These are phyloP conservation scores for Paramecium primaurelia DNA, from an alignment of 73 alveolate species.

Conservation along the genomic window DNA sequence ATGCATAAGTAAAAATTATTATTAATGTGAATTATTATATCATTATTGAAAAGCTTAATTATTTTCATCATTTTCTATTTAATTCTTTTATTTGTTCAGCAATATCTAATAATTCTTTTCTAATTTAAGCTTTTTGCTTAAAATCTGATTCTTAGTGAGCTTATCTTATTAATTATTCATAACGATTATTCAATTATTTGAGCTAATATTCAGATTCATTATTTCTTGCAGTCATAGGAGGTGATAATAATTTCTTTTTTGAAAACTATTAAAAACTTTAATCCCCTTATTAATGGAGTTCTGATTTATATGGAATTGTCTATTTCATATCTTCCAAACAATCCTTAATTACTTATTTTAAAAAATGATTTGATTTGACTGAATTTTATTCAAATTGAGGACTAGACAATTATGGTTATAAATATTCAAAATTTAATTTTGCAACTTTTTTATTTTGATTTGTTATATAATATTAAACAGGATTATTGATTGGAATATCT, in stretches of 20 bases:
- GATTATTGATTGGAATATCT: neutral
- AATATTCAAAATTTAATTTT: neutral
- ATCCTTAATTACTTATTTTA: neutral
- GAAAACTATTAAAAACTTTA: neutral
- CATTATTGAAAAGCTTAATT: neutral
- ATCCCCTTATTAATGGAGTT: neutral
- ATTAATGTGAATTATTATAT: neutral
- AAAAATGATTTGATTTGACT: neutral
- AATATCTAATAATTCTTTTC: slow-evolving; percentile 4
- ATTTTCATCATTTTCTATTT: neutral
- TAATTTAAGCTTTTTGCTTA: neutral
- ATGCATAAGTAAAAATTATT: slow-evolving; percentile 26
- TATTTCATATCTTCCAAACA: neutral
- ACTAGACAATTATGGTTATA: neutral
- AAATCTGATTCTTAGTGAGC: neutral
- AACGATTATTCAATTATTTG: neutral
- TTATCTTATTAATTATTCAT: neutral
- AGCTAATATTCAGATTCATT: neutral
- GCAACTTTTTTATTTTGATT: neutral
- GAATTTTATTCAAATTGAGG: neutral
- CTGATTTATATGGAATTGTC: neutral
- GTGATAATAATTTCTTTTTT: neutral
- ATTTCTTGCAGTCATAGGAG: neutral
- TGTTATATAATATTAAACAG: neutral
- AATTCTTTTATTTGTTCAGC: slow-evolving; percentile 2